Percentiles rank a stretch among this genome's conserved stretches.
These are phyloP conservation scores for Pseudocercospora pini-densiflorae DNA, from an alignment of 2,329 filamentous ascomycete species.

Conservation along the genomic window DNA sequence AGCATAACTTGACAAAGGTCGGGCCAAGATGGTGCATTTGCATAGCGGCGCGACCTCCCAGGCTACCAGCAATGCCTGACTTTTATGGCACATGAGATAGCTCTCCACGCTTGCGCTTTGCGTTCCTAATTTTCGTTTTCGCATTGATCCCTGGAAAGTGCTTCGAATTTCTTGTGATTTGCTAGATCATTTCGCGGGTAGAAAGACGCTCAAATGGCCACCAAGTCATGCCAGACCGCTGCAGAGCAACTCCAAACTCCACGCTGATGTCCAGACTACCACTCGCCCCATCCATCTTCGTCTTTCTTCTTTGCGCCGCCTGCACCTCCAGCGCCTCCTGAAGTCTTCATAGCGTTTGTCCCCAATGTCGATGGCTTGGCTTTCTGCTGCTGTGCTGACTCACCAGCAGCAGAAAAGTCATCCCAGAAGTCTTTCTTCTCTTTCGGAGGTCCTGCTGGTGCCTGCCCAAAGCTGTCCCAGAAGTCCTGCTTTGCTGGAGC, in stretches of 20 bases:
- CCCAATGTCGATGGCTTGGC: constrained; percentile 58
- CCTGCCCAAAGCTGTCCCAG: constrained; percentile 86
- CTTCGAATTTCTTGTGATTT: not conserved
- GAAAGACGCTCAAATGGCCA: not conserved
- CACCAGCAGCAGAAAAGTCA: constrained; percentile 46
- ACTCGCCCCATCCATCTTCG: constrained; percentile 62
- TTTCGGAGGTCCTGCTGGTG: constrained; percentile 55
- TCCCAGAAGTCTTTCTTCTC: constrained; percentile 62
- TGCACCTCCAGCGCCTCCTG: constrained; percentile 29
- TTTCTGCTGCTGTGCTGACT: constrained; percentile 37
- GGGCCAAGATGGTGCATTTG: not conserved
- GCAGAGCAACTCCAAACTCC: constrained; percentile 25
- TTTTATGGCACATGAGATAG: not conserved
- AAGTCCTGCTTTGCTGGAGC: constrained; percentile 77
- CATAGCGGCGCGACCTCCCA: not conserved
- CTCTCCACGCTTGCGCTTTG: not conserved
- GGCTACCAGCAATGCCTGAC: not conserved
- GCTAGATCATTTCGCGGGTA: not conserved
- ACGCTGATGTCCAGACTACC: constrained; percentile 16
- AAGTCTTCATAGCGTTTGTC: constrained; percentile 67
- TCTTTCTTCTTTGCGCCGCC: constrained; percentile 50
- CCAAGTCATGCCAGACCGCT: not conserved
- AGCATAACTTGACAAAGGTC: not conserved
- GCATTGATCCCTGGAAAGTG: not conserved
- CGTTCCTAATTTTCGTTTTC: not conserved